Evolutionary conservation across 2,329 filamentous ascomycete species (phyloP).

Genomic region (Ophiostoma ips): DNA sequence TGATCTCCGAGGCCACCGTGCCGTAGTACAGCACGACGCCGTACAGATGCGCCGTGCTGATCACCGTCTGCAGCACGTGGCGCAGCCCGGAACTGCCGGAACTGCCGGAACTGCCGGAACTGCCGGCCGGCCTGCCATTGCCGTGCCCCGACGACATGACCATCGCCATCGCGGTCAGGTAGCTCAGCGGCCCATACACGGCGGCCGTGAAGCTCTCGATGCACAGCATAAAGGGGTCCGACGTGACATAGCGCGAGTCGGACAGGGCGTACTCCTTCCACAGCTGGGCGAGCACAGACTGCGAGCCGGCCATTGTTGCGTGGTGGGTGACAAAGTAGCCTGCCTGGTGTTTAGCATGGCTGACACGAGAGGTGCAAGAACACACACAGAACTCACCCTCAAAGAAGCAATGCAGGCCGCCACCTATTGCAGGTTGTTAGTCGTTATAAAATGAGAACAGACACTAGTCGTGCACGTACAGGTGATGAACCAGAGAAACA

Average conservation of each 20-base stretch:
- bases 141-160: constrained; percentile 16
- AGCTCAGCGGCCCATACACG: constrained; percentile 45
- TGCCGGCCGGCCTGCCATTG: constrained; percentile 16
- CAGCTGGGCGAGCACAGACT: constrained; percentile 66
- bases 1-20: constrained; percentile 38
- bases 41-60: constrained; percentile 43
- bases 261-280: constrained; percentile 90
- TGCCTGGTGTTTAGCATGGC: not conserved
- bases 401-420: constrained; percentile 65
- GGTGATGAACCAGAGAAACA: constrained; percentile 39
- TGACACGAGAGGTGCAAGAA: too few species aligned
- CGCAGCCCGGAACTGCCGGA: constrained; percentile 25
- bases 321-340: constrained; percentile 68
- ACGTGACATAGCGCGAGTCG: constrained; percentile 74
- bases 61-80: constrained; percentile 36
- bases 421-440: constrained; percentile 32
- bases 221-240: constrained; percentile 72
- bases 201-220: constrained; percentile 70
- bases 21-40: constrained; percentile 49
- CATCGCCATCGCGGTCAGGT: constrained; percentile 33
- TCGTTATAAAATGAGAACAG: not conserved
- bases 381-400: constrained; percentile 75
- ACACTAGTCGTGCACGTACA: constrained; percentile 27
- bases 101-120: constrained; percentile 20
- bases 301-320: constrained; percentile 46